Percentiles rank a stretch among this genome's conserved stretches.
Conservation (phyloP, 2,329 filamentous ascomycete genomes). For the Arthrinium puccinioides region DNA sequence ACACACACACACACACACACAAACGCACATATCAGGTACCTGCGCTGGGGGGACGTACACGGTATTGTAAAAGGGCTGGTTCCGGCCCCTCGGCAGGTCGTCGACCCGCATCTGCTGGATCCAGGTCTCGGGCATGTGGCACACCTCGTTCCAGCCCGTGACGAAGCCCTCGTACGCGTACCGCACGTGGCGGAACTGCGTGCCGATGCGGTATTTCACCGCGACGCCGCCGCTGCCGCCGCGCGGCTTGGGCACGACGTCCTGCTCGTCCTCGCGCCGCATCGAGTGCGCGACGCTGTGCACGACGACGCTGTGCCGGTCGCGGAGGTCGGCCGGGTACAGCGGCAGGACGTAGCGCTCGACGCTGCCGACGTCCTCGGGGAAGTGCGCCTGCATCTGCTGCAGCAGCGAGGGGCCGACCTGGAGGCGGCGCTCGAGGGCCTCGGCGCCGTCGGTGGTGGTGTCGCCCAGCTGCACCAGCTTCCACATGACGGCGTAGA, state of each 20-base stretch:
- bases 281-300: conserved; percentile 23
- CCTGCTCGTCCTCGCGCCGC: conserved; percentile 32
- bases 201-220: conserved; percentile 42
- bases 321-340: background rate
- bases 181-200: conserved; percentile 52
- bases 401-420: conserved; percentile 4
- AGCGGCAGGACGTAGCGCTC: background rate
- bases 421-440: conserved; percentile 1
- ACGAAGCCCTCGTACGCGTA: conserved; percentile 57
- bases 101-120: conserved; percentile 57
- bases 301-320: background rate
- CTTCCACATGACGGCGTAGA: conserved; percentile 10
- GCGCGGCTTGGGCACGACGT: conserved; percentile 26
- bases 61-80: conserved; percentile 62
- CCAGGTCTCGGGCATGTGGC: conserved; percentile 44
- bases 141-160: conserved; percentile 48
- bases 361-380: conserved; percentile 8
- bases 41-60: no score
- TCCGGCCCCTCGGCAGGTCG: conserved; percentile 42
- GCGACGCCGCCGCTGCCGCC: background rate
- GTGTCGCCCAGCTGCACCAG: conserved; percentile 6
- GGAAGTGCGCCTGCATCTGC: conserved; percentile 7
- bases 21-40: no score
- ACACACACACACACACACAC: no score
- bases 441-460: background rate